These are phyloP conservation scores for Pseudomonodictys pantanalensis DNA, from an alignment of 495 filamentous ascomycete genomes.

Conservation along the genomic window DNA sequence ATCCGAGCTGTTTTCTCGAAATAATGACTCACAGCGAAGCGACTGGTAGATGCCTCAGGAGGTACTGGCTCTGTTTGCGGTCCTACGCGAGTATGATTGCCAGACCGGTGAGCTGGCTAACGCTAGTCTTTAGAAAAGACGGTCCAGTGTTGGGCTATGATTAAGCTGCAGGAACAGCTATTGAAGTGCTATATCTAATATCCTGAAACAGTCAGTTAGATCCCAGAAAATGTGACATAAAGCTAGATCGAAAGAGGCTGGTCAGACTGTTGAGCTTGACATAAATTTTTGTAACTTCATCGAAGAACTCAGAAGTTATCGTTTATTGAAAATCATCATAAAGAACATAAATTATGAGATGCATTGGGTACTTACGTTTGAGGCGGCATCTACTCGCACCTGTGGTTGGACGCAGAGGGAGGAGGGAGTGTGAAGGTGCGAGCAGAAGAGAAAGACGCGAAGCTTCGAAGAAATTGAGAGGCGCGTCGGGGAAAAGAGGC, in stretches of 20 bases:
- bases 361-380: slow-evolving; percentile 6
- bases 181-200: too few relatives aligned
- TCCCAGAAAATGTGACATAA: background rate
- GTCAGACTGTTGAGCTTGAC: slow-evolving; percentile 57
- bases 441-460: background rate
- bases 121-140: too few relatives aligned
- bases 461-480: background rate
- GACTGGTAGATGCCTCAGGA: too few relatives aligned
- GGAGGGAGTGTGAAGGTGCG: background rate
- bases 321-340: slow-evolving; percentile 45
- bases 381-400: background rate
- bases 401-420: background rate
- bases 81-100: too few relatives aligned
- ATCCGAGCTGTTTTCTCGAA: too few relatives aligned
- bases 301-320: slow-evolving; percentile 45
- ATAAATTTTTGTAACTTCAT: slow-evolving; percentile 42
- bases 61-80: too few relatives aligned
- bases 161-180: too few relatives aligned
- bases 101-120: too few relatives aligned
- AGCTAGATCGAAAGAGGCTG: background rate
- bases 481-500: background rate
- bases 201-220: too few relatives aligned
- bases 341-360: background rate
- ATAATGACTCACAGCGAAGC: too few relatives aligned
- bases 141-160: too few relatives aligned